Evolutionary conservation across 2,329 filamentous ascomycete species (phyloP).

Genomic region (Phyllosticta citribraziliensis): DNA sequence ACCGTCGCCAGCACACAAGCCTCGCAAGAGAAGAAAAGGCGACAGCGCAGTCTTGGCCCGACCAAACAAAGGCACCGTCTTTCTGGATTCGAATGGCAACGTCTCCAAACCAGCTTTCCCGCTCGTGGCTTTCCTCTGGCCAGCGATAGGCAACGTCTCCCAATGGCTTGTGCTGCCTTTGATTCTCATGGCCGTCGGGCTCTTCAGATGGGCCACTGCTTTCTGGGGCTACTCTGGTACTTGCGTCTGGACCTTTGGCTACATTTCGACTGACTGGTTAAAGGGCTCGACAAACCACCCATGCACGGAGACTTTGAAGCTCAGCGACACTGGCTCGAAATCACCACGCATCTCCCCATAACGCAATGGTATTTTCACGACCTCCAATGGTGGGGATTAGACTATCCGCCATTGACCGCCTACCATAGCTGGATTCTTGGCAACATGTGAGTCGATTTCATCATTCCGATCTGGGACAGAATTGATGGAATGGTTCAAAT

Average conservation of each 20-base stretch:
- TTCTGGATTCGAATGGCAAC: conserved; percentile 28
- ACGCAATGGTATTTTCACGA: conserved; percentile 99
- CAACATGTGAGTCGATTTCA: conserved; percentile 49
- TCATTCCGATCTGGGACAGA: neutral
- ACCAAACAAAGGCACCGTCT: conserved; percentile 33
- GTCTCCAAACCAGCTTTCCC: conserved; percentile 65
- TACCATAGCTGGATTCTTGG: conserved; percentile 98
- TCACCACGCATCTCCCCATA: conserved; percentile 78
- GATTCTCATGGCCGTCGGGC: conserved; percentile 77
- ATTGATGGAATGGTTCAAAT: neutral
- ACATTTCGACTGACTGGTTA: neutral
- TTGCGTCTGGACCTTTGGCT: neutral
- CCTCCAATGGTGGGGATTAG: conserved; percentile 91
- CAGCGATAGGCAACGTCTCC: conserved; percentile 69
- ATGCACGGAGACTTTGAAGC: conserved; percentile 98
- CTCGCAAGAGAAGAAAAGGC: conserved; percentile 34
- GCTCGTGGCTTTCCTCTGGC: conserved; percentile 89
- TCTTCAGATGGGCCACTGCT: conserved; percentile 87
- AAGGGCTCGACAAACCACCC: conserved; percentile 70
- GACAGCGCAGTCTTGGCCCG: conserved; percentile 30
- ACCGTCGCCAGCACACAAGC: conserved; percentile 26
- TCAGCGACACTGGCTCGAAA: conserved; percentile 97
- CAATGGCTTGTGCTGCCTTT: conserved; percentile 89
- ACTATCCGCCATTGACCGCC: conserved; percentile 93
- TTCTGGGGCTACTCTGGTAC: conserved; percentile 91